Percentiles rank a stretch among this genome's conserved stretches.
Evolutionary conservation across 2,329 filamentous ascomycete genomes (phyloP).

Genomic region (Penicillium oxalicum): DNA sequence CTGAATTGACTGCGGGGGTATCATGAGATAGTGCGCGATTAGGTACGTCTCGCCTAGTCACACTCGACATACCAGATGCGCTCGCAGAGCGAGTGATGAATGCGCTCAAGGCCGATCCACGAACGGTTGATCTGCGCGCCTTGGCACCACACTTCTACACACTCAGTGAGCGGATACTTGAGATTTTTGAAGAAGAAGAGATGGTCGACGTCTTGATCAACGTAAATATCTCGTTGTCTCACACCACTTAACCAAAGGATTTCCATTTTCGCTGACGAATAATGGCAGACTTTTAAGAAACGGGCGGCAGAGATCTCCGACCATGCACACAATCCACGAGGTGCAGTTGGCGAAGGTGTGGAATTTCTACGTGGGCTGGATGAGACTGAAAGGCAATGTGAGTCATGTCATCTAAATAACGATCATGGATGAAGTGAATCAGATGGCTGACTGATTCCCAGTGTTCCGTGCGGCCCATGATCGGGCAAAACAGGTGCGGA

Average conservation of each 20-base stretch:
- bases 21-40: constrained; percentile 33
- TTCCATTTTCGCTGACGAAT: background rate
- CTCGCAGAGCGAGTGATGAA: constrained; percentile 76
- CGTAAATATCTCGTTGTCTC: constrained; percentile 23
- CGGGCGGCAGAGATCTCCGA: constrained; percentile 78
- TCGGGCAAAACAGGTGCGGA: constrained; percentile 61
- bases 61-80: constrained; percentile 72
- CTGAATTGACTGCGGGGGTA: constrained; percentile 1
- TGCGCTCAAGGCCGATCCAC: constrained; percentile 83
- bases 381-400: constrained; percentile 72
- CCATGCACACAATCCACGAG: constrained; percentile 78
- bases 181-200: constrained; percentile 86
- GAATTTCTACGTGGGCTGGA: constrained; percentile 86
- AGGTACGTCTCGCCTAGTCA: constrained; percentile 57
- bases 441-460: constrained; percentile 21
- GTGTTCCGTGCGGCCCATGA: constrained; percentile 71
- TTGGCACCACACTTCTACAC: constrained; percentile 84
- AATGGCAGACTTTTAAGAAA: constrained; percentile 64
- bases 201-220: constrained; percentile 63
- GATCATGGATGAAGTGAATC: background rate
- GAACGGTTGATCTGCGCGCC: constrained; percentile 74
- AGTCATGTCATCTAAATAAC: constrained; percentile 5
- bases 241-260: too few species aligned
- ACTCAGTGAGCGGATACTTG: constrained; percentile 76
- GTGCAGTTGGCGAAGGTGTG: constrained; percentile 58